Conservation (phyloP, 2,329 filamentous ascomycete genomes). For the Blastomyces parvus region DNA sequence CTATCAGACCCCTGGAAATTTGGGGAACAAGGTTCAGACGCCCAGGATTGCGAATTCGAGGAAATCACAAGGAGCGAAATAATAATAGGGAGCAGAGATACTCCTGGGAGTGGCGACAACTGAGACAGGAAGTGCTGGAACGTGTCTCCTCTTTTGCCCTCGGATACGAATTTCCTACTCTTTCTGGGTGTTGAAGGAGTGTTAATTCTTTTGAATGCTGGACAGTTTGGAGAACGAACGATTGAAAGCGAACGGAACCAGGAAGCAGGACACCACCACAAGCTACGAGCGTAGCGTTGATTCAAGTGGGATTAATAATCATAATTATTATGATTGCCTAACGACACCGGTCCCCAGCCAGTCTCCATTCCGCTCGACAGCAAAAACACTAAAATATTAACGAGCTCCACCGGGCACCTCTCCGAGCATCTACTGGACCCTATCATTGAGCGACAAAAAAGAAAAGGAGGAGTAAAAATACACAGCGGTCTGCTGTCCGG, state of each 20-base stretch:
- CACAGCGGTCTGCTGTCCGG: neutral
- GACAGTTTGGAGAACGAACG: neutral
- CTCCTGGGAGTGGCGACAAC: neutral
- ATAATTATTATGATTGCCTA: neutral
- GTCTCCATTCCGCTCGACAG: neutral
- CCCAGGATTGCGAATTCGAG: slow-evolving; percentile 5
- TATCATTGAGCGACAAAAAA: neutral
- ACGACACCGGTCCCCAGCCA: neutral
- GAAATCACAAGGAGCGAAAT: slow-evolving; percentile 3
- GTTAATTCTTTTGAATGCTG: neutral
- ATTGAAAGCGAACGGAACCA: neutral
- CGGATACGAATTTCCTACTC: neutral
- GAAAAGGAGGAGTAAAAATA: neutral
- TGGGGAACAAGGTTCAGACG: slow-evolving; percentile 4
- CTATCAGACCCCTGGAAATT: neutral
- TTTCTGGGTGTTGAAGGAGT: neutral
- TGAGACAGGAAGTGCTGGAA: neutral
- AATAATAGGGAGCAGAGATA: neutral
- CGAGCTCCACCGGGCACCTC: neutral
- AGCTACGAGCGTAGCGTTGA: neutral
- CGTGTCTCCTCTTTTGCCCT: neutral
- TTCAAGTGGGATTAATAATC: slow-evolving; percentile 2
- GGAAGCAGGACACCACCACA: neutral
- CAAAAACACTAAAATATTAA: neutral
- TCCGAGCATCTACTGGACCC: neutral